These are phyloP conservation scores for Galium porrigens DNA, from an alignment of 305 asterid genomes.

Conservation along the genomic window DNA sequence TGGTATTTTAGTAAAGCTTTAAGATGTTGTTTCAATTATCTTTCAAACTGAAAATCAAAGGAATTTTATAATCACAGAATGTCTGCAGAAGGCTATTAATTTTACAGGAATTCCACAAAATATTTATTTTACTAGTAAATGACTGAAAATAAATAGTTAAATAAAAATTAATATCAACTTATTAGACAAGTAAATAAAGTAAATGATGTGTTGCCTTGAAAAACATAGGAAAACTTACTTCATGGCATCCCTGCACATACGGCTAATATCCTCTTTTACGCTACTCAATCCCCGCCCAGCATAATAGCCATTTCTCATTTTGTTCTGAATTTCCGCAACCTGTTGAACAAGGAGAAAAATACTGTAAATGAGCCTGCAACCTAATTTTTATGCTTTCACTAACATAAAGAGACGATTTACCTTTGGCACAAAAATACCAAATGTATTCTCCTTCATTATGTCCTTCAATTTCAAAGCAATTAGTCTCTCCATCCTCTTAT, in stretches of 20 bases:
- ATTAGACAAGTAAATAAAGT: neutral
- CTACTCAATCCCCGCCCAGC: constrained; percentile 67
- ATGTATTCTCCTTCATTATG: constrained; percentile 69
- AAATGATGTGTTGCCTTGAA: neutral
- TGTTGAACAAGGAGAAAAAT: constrained; percentile 27
- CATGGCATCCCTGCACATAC: constrained; percentile 89
- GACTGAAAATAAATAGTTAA: neutral
- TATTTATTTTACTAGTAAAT: neutral
- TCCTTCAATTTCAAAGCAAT: constrained; percentile 56
- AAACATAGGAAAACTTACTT: constrained; percentile 39
- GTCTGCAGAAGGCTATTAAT: neutral
- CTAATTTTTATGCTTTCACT: neutral
- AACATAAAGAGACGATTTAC: constrained; percentile 22
- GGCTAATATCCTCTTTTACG: constrained; percentile 75
- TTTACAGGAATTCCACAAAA: neutral
- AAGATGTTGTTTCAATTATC: neutral
- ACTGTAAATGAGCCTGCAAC: constrained; percentile 8
- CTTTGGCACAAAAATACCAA: constrained; percentile 72
- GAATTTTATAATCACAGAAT: neutral
- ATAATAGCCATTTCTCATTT: constrained; percentile 75
- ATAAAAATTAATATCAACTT: neutral
- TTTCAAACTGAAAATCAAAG: too few species aligned
- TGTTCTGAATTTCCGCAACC: constrained; percentile 74
- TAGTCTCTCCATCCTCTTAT: constrained; percentile 71
- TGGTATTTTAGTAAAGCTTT: neutral